Conservation (phyloP, 345 rosid genomes). For the Bruguiera gymnorhiza region DNA sequence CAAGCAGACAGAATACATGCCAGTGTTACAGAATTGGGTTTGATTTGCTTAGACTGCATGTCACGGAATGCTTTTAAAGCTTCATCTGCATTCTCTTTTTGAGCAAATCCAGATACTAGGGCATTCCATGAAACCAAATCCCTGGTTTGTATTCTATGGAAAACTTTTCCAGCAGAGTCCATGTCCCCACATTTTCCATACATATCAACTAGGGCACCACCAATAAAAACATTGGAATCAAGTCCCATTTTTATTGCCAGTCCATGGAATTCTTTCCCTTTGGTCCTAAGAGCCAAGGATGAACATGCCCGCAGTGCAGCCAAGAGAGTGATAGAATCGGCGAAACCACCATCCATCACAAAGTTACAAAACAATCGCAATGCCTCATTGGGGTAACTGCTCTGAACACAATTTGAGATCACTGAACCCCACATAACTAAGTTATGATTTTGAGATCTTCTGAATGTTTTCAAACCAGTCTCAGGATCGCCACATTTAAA, state of each 20-base stretch:
- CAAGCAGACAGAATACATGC: conserved; percentile 43
- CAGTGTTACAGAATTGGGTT: conserved; percentile 37
- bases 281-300: conserved; percentile 29
- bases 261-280: conserved; percentile 39
- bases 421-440: conserved; percentile 42
- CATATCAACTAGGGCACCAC: conserved; percentile 45
- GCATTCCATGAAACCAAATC: conserved; percentile 50
- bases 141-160: conserved; percentile 24
- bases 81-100: conserved; percentile 25
- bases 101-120: conserved; percentile 43
- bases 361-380: conserved; percentile 32
- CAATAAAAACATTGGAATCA: conserved; percentile 31
- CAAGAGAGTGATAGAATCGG: conserved; percentile 37
- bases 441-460: conserved; percentile 25
- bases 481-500: conserved; percentile 38
- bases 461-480: conserved; percentile 34
- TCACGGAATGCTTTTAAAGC: conserved; percentile 33
- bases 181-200: conserved; percentile 42
- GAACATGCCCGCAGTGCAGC: conserved; percentile 43
- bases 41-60: conserved; percentile 36
- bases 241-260: conserved; percentile 32
- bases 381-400: conserved; percentile 26
- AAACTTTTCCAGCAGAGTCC: conserved; percentile 33
- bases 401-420: conserved; percentile 31
- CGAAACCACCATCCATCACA: conserved; percentile 29